Conservation (phyloP, 164 flowering plant genomes). For the Vitis cinerea region DNA sequence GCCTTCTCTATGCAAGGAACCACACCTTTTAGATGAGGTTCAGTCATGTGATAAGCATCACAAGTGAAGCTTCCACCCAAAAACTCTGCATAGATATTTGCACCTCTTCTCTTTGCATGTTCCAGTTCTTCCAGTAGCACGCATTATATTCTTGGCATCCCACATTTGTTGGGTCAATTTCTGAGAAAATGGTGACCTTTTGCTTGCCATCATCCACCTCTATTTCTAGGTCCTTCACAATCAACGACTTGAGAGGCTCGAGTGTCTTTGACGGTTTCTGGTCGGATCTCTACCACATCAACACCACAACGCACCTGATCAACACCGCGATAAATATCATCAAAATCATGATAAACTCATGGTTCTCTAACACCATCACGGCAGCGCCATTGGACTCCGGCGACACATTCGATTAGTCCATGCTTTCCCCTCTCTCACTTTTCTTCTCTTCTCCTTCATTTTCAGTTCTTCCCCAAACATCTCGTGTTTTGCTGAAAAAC, state of each 20-base stretch:
- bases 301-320: constrained; percentile 55
- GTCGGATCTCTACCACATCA: constrained; percentile 60
- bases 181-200: constrained; percentile 85
- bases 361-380: constrained; percentile 49
- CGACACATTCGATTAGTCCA: constrained; percentile 41
- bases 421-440: constrained; percentile 21
- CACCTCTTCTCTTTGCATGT: constrained; percentile 96
- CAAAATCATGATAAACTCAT: constrained; percentile 56
- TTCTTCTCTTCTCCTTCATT: too few relatives aligned
- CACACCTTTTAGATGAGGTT: constrained; percentile 91
- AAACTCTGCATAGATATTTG: constrained; percentile 91
- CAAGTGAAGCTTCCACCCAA: constrained; percentile 93
- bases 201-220: constrained; percentile 73
- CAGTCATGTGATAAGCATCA: constrained; percentile 99
- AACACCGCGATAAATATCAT: constrained; percentile 78
- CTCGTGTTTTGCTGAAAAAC: too few relatives aligned
- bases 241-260: constrained; percentile 44
- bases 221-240: constrained; percentile 43
- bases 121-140: constrained; percentile 83
- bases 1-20: too few relatives aligned
- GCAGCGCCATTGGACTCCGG: constrained; percentile 27
- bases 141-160: too few relatives aligned
- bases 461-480: too few relatives aligned
- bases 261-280: constrained; percentile 22
- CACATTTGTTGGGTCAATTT: constrained; percentile 27